Evolutionary conservation across 208 protist species (phyloP).

Genomic region (Acanthamoeba culbertsoni): DNA sequence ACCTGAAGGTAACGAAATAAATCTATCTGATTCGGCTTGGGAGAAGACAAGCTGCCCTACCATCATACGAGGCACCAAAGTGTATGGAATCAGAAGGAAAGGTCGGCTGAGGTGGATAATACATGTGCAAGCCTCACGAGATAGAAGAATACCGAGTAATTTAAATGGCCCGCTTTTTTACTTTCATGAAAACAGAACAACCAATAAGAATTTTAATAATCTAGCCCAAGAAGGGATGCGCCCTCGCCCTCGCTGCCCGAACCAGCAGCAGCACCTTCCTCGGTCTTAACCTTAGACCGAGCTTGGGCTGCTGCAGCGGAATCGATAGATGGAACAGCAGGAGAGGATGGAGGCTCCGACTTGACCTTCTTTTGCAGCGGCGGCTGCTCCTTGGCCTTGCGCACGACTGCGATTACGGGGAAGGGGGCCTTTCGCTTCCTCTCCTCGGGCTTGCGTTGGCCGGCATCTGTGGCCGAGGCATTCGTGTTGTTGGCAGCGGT

Average conservation of each 20-base stretch:
- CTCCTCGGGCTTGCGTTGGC: not conserved
- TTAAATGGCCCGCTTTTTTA: too few species aligned
- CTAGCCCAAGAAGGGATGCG: not conserved
- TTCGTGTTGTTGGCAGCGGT: not conserved
- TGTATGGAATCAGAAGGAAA: too few species aligned
- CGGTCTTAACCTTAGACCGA: not conserved
- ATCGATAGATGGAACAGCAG: not conserved
- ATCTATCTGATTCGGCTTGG: too few species aligned
- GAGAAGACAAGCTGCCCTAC: too few species aligned
- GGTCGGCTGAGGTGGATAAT: too few species aligned
- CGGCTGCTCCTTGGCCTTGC: not conserved
- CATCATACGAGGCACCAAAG: too few species aligned
- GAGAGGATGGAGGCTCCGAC: not conserved
- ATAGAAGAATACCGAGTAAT: too few species aligned
- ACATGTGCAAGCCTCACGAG: too few species aligned
- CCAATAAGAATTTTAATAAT: too few species aligned
- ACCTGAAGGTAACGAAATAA: too few species aligned
- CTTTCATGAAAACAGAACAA: too few species aligned
- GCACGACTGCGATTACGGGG: not conserved
- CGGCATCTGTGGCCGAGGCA: not conserved
- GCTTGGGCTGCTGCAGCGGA: too few species aligned
- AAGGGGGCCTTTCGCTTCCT: not conserved
- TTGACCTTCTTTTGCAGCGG: constrained; percentile 3
- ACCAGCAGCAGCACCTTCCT: not conserved
- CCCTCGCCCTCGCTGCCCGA: not conserved